Evolutionary conservation across 805 yeast species (phyloP).

Genomic region (Scheffersomyces lignosus): DNA sequence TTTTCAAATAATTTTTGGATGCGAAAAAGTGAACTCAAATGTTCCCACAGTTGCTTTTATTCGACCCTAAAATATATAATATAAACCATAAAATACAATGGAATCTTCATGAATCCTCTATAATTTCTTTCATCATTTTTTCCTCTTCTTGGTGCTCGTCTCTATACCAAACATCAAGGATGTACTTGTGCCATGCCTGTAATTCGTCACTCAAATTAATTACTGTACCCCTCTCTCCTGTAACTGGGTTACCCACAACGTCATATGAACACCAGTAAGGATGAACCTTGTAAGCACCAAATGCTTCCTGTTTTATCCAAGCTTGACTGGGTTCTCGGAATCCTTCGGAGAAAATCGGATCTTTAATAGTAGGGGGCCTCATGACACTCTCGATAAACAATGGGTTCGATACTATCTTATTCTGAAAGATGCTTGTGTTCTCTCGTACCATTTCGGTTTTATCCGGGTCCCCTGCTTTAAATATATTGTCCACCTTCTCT

Average conservation of each 20-base stretch:
- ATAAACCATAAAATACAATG: no score
- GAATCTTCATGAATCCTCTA: no score
- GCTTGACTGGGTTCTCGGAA: constrained; percentile 26
- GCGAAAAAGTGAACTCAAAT: no score
- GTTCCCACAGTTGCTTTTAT: no score
- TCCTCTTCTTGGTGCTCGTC: constrained; percentile 1
- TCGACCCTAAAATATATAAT: no score
- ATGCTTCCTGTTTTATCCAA: constrained; percentile 22
- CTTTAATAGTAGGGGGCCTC: constrained; percentile 22
- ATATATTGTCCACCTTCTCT: constrained; percentile 4
- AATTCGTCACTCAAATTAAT: constrained; percentile 13
- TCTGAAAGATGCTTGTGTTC: constrained; percentile 4
- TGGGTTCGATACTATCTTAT: constrained; percentile 19
- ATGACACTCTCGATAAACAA: constrained; percentile 22
- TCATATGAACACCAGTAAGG: constrained; percentile 37
- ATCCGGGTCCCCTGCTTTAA: neutral
- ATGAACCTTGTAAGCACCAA: constrained; percentile 13
- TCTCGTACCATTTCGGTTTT: constrained; percentile 1
- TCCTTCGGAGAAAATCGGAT: constrained; percentile 13
- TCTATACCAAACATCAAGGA: constrained; percentile 28
- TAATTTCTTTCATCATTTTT: no score
- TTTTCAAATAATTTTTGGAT: no score
- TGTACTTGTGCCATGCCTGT: constrained; percentile 13
- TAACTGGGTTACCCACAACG: constrained; percentile 24
- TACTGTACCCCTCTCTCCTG: constrained; percentile 17